A percentile compares a stretch with the other conserved stretches of the same genome.
Evolutionary conservation across 371 early-diverging fungal species (phyloP).

Genomic region (Circinella umbellata): DNA sequence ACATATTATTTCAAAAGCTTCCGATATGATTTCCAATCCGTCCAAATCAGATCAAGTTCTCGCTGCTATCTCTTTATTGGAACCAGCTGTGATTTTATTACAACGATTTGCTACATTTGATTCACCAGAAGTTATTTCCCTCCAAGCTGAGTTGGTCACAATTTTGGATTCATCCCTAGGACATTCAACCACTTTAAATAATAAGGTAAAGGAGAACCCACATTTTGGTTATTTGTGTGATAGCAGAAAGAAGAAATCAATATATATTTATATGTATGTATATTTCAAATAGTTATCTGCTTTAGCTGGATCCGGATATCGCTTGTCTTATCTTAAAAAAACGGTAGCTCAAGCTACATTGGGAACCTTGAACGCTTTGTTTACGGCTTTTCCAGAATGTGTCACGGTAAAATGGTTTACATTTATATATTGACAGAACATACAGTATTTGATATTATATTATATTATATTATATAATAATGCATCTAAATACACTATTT

Average conservation of each 20-base stretch:
- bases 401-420: neutral
- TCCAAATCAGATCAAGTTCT: constrained; percentile 4
- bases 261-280: too few relatives aligned
- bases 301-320: neutral
- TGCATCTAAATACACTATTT: neutral
- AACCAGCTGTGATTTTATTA: constrained; percentile 13
- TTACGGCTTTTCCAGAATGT: neutral
- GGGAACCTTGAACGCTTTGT: neutral
- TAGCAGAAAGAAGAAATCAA: too few relatives aligned
- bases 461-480: neutral
- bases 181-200: neutral
- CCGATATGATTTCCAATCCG: neutral
- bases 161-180: neutral
- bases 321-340: neutral
- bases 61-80: constrained; percentile 16
- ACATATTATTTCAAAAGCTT: constrained; percentile 4
- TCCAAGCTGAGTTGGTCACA: constrained; percentile 6
- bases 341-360: neutral
- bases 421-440: neutral
- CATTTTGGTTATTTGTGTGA: neutral
- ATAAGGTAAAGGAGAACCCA: neutral
- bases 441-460: neutral
- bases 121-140: constrained; percentile 1
- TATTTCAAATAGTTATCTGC: neutral
- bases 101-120: constrained; percentile 8